phyloP scores from a whole-genome alignment of 2,329 filamentous ascomycete genomes.

The Zasmidium angulare region DNA sequence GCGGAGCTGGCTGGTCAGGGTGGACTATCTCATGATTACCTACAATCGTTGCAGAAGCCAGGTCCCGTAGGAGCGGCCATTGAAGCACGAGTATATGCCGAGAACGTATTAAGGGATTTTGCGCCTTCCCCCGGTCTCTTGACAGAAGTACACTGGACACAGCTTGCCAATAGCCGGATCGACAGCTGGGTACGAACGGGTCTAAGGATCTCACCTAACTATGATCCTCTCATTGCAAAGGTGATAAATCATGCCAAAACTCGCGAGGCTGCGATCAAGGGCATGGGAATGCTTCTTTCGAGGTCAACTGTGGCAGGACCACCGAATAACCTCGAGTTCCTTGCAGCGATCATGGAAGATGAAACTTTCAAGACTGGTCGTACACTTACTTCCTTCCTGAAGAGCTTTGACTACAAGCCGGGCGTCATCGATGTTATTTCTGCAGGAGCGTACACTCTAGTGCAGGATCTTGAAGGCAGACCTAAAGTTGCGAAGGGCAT shows the following conservation, averaged over 20 bases:
- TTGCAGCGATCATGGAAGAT: slow-evolving; percentile 51
- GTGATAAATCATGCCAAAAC: slow-evolving; percentile 55
- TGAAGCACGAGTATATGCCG: slow-evolving; percentile 57
- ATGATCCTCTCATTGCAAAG: slow-evolving; percentile 43
- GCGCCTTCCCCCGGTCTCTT: slow-evolving; percentile 60
- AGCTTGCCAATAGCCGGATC: slow-evolving; percentile 52
- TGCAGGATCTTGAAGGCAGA: slow-evolving; percentile 61
- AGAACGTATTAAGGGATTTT: slow-evolving; percentile 60
- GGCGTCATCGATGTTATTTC: slow-evolving; percentile 57
- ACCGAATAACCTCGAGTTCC: slow-evolving; percentile 59
- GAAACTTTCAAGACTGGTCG: slow-evolving; percentile 49
- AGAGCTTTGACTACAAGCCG: slow-evolving; percentile 51
- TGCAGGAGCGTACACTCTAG: slow-evolving; percentile 57
- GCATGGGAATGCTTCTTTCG: slow-evolving; percentile 45
- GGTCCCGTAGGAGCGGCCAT: slow-evolving; percentile 51
- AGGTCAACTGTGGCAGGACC: slow-evolving; percentile 53
- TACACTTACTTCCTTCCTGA: slow-evolving; percentile 59
- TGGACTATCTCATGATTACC: slow-evolving; percentile 43
- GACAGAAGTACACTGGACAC: slow-evolving; percentile 56
- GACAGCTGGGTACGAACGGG: slow-evolving; percentile 65
- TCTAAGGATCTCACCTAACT: slow-evolving; percentile 57
- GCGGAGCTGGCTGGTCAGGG: slow-evolving; percentile 47
- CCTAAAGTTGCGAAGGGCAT: slow-evolving; percentile 59
- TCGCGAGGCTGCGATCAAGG: slow-evolving; percentile 44
- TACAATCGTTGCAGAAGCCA: slow-evolving; percentile 45